phyloP scores from a whole-genome alignment of 2,329 filamentous ascomycete genomes.

The Curvularia sp. region DNA sequence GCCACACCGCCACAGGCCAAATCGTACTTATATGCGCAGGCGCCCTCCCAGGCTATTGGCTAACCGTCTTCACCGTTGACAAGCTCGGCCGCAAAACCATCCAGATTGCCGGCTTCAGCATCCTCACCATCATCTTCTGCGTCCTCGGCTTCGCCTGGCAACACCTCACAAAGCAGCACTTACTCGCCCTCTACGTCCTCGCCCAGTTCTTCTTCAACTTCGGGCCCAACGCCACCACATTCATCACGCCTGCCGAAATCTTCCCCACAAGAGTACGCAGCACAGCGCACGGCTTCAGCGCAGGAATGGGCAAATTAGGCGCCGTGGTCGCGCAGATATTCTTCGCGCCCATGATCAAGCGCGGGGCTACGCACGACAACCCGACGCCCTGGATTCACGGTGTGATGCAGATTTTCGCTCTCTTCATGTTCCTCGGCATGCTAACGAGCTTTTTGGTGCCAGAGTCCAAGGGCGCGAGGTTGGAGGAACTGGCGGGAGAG shows the following conservation, averaged over 20 bases:
- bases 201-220: conserved; percentile 64
- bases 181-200: conserved; percentile 58
- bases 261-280: conserved; percentile 60
- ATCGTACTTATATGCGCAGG: conserved; percentile 80
- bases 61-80: conserved; percentile 77
- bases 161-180: conserved; percentile 51
- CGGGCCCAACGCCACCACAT: conserved; percentile 60
- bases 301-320: conserved; percentile 58
- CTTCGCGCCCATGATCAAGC: conserved; percentile 60
- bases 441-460: conserved; percentile 75
- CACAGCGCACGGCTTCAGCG: conserved; percentile 59
- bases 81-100: conserved; percentile 79
- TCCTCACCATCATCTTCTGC: conserved; percentile 59
- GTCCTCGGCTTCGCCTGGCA: conserved; percentile 60
- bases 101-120: conserved; percentile 64
- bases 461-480: conserved; percentile 76
- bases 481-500: conserved; percentile 75
- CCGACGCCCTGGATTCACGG: conserved; percentile 73
- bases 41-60: conserved; percentile 83
- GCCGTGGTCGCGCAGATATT: conserved; percentile 60
- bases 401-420: conserved; percentile 77
- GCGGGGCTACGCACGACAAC: conserved; percentile 60
- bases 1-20: conserved; percentile 79
- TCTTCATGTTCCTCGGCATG: conserved; percentile 79
- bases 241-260: conserved; percentile 61